Base-by-base conservation (phyloP, 2,329 filamentous ascomycete genomes). In the Aspergillus sp. region DNA sequence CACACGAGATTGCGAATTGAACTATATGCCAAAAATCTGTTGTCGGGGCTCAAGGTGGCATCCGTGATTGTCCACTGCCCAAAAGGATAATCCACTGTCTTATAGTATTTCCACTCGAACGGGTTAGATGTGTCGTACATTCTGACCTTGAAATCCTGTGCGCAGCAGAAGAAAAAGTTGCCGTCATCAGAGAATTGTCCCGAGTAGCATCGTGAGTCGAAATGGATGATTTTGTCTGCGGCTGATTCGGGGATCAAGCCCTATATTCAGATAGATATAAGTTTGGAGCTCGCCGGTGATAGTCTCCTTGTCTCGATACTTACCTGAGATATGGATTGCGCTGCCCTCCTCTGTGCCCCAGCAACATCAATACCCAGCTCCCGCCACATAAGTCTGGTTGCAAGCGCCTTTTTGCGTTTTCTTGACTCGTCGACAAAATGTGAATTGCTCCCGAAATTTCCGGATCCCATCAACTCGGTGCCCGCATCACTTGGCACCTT, bases 111-210 rank as follows among this genome's bases (percentile, higher is more conserved):
- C 93, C 93, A 98, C 52, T 90, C 80, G 66, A 93, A 95, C 0
- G 91, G 90, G 56, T 96, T 95, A 2, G 88, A 90, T 0, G 93
- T 97, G 65, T 97, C 91, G 67, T 97, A 98, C 88, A 98, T 90
- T 42, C 90, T 85, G 7, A 98, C 90, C 54, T 83, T 86, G 70
- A 95, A 95, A 66, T 97, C 90, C 66, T 96, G 89, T 7, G 86
- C 86, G 59, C 87, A 93, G 5, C 86, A 84, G 62, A 91, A 97
- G 72, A 96, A 97, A 72, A 97, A 97, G 66, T 95, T 95, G 27
- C 93, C 93, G 57, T 98, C 93, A 52, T 94, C 88, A 0, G 89
- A 95, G 64, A 97, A 98, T 62, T 97, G 91, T 1, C 93, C 93
- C 3, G 89, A 95, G 61, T 97, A 97, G 42, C 93, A 90, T 33